Conservation (phyloP, 305 asterid species). For the Solanum hybrid region DNA sequence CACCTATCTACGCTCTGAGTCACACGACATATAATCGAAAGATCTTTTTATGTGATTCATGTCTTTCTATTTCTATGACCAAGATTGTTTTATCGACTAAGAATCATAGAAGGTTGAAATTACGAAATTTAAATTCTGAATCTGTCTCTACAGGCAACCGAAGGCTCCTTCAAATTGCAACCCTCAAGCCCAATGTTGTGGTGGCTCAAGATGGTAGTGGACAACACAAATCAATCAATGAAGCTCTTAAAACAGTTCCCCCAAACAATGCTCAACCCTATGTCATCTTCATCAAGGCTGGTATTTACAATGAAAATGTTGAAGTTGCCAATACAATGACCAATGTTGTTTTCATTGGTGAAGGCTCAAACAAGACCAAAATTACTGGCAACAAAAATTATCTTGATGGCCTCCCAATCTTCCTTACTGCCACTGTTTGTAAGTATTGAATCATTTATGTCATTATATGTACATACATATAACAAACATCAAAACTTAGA, state of each 20-base stretch:
- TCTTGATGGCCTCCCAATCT: constrained; percentile 19
- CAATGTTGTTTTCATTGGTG: constrained; percentile 45
- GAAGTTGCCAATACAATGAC: constrained; percentile 2
- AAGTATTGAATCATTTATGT: not conserved
- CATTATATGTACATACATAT: too few species aligned
- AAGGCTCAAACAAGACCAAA: constrained; percentile 41
- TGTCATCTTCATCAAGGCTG: constrained; percentile 45
- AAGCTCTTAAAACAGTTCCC: constrained; percentile 38
- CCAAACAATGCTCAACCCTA: constrained; percentile 13
- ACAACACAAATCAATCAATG: constrained; percentile 27
- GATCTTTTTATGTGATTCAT: not conserved
- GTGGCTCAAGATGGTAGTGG: constrained; percentile 64
- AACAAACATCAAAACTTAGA: too few species aligned
- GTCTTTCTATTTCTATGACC: not conserved
- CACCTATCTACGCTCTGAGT: not conserved
- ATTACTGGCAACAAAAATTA: constrained; percentile 32
- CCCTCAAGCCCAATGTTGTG: constrained; percentile 20
- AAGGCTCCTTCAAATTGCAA: constrained; percentile 3
- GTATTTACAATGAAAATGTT: constrained; percentile 39
- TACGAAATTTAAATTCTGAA: not conserved
- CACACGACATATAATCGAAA: not conserved
- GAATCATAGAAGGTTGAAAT: not conserved
- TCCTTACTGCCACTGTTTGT: constrained; percentile 48
- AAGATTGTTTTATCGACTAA: not conserved
- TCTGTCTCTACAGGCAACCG: not conserved